Base-by-base conservation (phyloP, 495 filamentous ascomycete genomes). In the Annulohypoxylon nitens region DNA sequence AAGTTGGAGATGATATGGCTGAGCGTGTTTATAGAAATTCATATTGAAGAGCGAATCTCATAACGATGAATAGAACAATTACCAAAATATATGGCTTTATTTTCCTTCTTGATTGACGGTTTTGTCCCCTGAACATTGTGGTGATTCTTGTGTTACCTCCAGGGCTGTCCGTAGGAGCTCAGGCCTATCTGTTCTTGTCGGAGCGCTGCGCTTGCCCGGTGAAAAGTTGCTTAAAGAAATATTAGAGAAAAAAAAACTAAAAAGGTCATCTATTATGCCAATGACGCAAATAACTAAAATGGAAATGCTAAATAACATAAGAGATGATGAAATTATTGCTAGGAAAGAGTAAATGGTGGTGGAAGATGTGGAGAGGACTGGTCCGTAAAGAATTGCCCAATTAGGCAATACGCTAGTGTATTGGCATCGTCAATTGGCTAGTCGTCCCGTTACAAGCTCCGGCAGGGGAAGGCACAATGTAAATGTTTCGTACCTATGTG, bases 321-420 rank as follows among this genome's bases (percentile, higher is more conserved):
- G n/a, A n/a, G n/a, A n/a, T n/a, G n/a, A 23, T 23, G 34, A 1
- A 23, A 23, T 16, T 4, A 3, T 9, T 41, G 12, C 37, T 41
- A 10, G 9, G 6, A 11, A 45, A 23, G 41, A 1, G 2, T 3
- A 4, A 2, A n/a, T n/a, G n/a, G n/a, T n/a, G n/a, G 2, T 12
- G 9, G 53, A 57, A 12, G 37, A 0, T 5, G 16, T 37, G 30
- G 54, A 39, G 16, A 39, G 20, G 4, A 37, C 12, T 4, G 30
- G 33, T 11, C 54, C 30, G 30, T 58, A 11, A 2, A 20, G 12
- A 48, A 47, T 66, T 66, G 16, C 64, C 50, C 0, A 37, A 58
- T 58, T 41, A 39, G 53, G 64, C 11, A 66, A 36, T 23, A 45
- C 41, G 53, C 64, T 50, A 59, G 30, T 16, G 39, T 20, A 47